Evolutionary conservation across 1,284 basidiomycete genomes (phyloP).

Genomic region (Paramarasmius palmivorus): DNA sequence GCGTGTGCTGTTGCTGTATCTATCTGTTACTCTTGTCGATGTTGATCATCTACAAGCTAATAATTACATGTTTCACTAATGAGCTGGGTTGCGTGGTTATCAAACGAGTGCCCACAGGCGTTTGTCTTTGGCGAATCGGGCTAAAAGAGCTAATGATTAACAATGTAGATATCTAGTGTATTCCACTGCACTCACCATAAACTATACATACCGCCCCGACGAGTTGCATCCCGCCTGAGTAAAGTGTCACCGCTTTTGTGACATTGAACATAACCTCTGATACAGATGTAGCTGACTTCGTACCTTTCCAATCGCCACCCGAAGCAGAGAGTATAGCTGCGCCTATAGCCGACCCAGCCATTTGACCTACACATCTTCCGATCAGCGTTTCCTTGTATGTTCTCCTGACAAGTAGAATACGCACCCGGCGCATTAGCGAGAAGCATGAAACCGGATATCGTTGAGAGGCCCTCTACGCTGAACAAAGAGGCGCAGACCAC

Average conservation of each 20-base stretch:
- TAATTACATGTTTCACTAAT: too few species aligned
- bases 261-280: too few species aligned
- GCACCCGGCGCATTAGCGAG: conserved; percentile 21
- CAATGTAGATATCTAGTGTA: neutral
- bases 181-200: conserved; percentile 23
- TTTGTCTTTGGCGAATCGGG: conserved; percentile 9
- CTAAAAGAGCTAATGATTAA: neutral
- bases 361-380: conserved; percentile 22
- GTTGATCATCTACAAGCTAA: too few species aligned
- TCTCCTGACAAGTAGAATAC: neutral
- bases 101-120: neutral
- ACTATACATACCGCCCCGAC: conserved; percentile 20
- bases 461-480: conserved; percentile 23
- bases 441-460: conserved; percentile 26
- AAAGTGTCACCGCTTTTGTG: conserved; percentile 23
- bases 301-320: conserved; percentile 22
- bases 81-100: too few species aligned
- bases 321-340: conserved; percentile 22
- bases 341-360: conserved; percentile 22
- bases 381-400: neutral
- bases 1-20: too few species aligned
- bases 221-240: conserved; percentile 22
- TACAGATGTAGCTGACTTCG: too few species aligned
- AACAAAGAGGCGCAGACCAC: conserved; percentile 26
- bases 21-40: too few species aligned